Percentiles rank a stretch among this genome's conserved stretches.
Conservation (phyloP, 2,329 filamentous ascomycete genomes). For the Fusarium decemcellulare region DNA sequence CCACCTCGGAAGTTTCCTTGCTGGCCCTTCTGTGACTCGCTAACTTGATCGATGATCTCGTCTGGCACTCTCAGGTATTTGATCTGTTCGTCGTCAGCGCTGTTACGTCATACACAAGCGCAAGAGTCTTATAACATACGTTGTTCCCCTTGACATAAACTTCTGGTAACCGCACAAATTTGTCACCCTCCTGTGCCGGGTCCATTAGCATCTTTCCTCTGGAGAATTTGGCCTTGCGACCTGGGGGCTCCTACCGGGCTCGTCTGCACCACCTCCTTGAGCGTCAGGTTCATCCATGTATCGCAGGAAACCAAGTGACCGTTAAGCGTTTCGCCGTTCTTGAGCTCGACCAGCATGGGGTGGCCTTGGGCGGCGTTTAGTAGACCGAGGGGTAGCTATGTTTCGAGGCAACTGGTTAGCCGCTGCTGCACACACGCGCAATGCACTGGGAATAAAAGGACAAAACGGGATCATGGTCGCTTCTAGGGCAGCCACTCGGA, state of each 20-base stretch:
- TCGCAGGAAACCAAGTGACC: conserved; percentile 97
- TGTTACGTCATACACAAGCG: not conserved
- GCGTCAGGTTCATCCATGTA: conserved; percentile 99
- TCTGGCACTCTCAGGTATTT: conserved; percentile 98
- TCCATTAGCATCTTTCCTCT: conserved; percentile 28
- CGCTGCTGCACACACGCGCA: conserved; percentile 8
- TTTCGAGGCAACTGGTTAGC: conserved; percentile 38
- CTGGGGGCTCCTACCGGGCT: conserved; percentile 73
- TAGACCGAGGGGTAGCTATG: conserved; percentile 81
- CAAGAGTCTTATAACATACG: conserved; percentile 65
- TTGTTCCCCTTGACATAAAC: conserved; percentile 99
- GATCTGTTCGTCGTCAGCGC: conserved; percentile 72
- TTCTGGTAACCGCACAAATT: conserved; percentile 91
- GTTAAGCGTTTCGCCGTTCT: conserved; percentile 97
- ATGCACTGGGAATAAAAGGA: conserved; percentile 7
- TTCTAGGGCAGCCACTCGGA: not conserved
- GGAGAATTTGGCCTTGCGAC: conserved; percentile 1
- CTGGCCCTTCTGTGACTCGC: conserved; percentile 89
- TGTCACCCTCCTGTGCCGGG: conserved; percentile 83
- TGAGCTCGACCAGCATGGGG: conserved; percentile 97
- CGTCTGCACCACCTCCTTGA: conserved; percentile 98
- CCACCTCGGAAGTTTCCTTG: conserved; percentile 75
- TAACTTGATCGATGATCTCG: conserved; percentile 94
- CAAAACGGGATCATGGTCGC: not conserved
- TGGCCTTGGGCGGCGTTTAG: conserved; percentile 97